Conservation (phyloP, 179 eudicot genomes). For the Pouteria campechiana region DNA sequence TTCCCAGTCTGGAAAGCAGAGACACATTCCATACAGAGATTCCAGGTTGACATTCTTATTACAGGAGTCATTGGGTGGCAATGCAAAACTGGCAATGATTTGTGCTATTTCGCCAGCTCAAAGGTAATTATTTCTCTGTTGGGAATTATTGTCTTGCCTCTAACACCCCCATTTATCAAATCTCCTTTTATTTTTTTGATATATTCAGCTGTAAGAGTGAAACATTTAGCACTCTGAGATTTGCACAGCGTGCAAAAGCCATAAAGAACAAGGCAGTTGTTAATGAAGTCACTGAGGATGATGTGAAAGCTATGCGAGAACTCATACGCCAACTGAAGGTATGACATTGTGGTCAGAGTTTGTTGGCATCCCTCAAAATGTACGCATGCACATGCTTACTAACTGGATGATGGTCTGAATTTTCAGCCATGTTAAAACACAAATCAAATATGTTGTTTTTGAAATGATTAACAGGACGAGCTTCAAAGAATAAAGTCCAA, state of each 20-base stretch:
- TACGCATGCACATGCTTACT: background rate
- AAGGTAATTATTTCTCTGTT: slow-evolving; percentile 31
- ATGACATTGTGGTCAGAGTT: background rate
- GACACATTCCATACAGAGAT: slow-evolving; percentile 95
- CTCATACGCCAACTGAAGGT: slow-evolving; percentile 85
- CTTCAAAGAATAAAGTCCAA: slow-evolving; percentile 65
- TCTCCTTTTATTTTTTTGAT: background rate
- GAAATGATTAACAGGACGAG: slow-evolving; percentile 64
- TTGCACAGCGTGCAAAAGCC: slow-evolving; percentile 98
- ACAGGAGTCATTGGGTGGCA: slow-evolving; percentile 98
- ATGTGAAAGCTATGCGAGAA: slow-evolving; percentile 73
- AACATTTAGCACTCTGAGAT: slow-evolving; percentile 86
- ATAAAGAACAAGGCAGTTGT: slow-evolving; percentile 93
- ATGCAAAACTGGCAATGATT: slow-evolving; percentile 96
- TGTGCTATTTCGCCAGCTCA: slow-evolving; percentile 91
- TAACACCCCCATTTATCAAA: background rate
- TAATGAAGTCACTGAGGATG: slow-evolving; percentile 90
- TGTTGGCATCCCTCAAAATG: background rate
- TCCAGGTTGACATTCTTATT: slow-evolving; percentile 89
- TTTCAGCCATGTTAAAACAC: too few species aligned
- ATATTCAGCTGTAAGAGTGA: slow-evolving; percentile 82
- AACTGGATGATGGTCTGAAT: background rate
- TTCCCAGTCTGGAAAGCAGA: slow-evolving; percentile 93
- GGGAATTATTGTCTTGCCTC: background rate
- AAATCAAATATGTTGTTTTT: too few species aligned